A percentile compares a stretch with the other conserved stretches of the same genome.
Conservation (phyloP, 192 early-diverging fungal genomes). For the Thoreauomyces humboldtii region DNA sequence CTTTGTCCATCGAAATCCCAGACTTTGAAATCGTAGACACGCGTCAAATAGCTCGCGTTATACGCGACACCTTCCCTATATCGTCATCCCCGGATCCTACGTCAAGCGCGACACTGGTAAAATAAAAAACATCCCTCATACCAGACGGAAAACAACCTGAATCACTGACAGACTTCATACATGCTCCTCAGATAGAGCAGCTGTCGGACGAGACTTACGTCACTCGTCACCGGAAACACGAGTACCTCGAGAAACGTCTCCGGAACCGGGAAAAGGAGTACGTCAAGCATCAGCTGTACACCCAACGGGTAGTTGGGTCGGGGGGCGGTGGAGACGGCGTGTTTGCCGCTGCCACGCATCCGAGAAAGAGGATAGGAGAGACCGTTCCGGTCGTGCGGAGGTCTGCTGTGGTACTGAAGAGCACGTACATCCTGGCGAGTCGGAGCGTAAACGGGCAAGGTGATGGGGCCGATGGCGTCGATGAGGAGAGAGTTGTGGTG, state of each 20-base stretch:
- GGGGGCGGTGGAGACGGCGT: no score
- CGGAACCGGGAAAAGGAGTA: conserved; percentile 23
- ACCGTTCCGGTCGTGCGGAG: not conserved
- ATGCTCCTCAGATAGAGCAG: not conserved
- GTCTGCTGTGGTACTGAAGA: not conserved
- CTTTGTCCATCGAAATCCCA: conserved; percentile 3
- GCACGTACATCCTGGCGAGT: no score
- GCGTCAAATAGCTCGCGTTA: not conserved
- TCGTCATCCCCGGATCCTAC: not conserved
- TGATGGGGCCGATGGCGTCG: not conserved
- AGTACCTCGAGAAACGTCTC: conserved; percentile 15
- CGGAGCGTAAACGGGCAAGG: not conserved
- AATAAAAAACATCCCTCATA: not conserved
- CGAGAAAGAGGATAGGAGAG: conserved; percentile 1
- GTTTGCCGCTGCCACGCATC: not conserved
- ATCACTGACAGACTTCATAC: not conserved
- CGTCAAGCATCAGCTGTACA: conserved; percentile 21
- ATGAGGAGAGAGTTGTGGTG: not conserved
- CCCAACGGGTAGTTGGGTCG: no score
- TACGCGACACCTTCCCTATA: not conserved
- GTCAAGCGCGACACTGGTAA: not conserved
- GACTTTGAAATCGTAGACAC: not conserved
- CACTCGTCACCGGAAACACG: conserved; percentile 13
- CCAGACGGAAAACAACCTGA: not conserved
- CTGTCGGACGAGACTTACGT: conserved; percentile 15